Conservation (phyloP, 2,329 filamentous ascomycete species). For the Penicillium occitanis region DNA sequence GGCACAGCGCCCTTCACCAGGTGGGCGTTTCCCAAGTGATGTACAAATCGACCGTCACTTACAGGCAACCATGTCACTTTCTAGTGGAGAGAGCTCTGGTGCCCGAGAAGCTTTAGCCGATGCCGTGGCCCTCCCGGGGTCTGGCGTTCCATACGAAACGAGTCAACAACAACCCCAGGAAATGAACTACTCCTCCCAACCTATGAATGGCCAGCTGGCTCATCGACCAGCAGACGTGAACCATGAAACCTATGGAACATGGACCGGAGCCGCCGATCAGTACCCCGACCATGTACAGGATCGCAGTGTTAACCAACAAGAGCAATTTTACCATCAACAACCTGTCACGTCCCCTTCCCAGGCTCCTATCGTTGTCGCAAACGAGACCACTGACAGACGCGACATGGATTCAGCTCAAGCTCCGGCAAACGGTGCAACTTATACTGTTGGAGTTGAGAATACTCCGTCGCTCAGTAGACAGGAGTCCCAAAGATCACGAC, state of each 20-base stretch:
- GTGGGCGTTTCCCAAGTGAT: slow-evolving; percentile 96
- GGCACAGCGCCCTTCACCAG: slow-evolving; percentile 75
- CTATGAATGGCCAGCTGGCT: slow-evolving; percentile 19
- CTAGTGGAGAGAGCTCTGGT: slow-evolving; percentile 76
- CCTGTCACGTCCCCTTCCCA: slow-evolving; percentile 4
- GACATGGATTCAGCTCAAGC: not conserved
- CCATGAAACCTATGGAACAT: slow-evolving; percentile 49
- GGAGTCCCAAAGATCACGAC: slow-evolving; percentile 21
- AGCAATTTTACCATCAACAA: slow-evolving; percentile 8
- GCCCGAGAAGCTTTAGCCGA: slow-evolving; percentile 62
- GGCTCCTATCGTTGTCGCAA: slow-evolving; percentile 13
- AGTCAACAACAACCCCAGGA: slow-evolving; percentile 36
- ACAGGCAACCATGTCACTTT: slow-evolving; percentile 75
- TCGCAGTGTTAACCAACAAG: not conserved
- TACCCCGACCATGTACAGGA: slow-evolving; percentile 21
- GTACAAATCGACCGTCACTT: slow-evolving; percentile 82
- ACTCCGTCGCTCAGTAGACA: slow-evolving; percentile 16
- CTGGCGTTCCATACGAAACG: slow-evolving; percentile 37
- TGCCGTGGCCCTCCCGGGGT: slow-evolving; percentile 56
- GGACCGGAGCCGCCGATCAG: slow-evolving; percentile 45
- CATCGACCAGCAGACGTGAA: slow-evolving; percentile 23
- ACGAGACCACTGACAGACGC: not conserved
- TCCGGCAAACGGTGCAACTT: slow-evolving; percentile 12
- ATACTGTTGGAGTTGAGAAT: slow-evolving; percentile 14
- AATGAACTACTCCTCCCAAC: not conserved